Base-by-base conservation (phyloP, 1,284 basidiomycete species). In the Neolentinus lepideus region DNA sequence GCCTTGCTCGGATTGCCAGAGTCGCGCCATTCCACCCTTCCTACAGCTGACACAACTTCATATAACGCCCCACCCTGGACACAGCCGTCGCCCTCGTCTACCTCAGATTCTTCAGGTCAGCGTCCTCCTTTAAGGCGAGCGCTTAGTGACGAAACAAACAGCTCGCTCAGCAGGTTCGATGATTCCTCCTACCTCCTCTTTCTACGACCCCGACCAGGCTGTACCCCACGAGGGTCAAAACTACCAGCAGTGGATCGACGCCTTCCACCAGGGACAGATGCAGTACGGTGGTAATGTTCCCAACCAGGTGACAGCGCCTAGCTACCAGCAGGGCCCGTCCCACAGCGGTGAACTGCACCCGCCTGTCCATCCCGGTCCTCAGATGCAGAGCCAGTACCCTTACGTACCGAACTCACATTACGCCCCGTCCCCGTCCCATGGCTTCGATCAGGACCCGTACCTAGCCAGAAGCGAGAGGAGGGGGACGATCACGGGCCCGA, bases 151-250 rank as follows among this genome's bases (percentile, higher is more conserved):
- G 38, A 43, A 43, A 43, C 29, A 31, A 6, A 43, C 6, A 43
- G 12, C 12, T 21, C 38, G 38, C 47, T 16, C 47, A 29, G 47
- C 51, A 52, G 24, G 22, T 6, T 3, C 10, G 19, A 54, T 54
- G 53, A 54, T 54, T 6, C 36, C 36, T 11, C 43, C 43, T 2
- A 54, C 36, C 2, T 48, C 36, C 9, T 46, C 53, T 6, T 54
- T 46, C 45, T 54, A 54, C 53, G 53, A 54, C 43, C 53, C 53
- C 27, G 53, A 46, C 24, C 53, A 54, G 22, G 53, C 53, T n/a
- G 16, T 27, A 12, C n/a, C n/a, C 6, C 53, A 46, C 22, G 43
- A 54, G 22, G 21, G 22, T 3, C 19, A 22, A 21, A 43, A 54
- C 43, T 54, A 54, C 31, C 53, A 54, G 43, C 53, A 27, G 45